Conservation (phyloP, 192 early-diverging fungal genomes). For the Cladochytrium replicatum region DNA sequence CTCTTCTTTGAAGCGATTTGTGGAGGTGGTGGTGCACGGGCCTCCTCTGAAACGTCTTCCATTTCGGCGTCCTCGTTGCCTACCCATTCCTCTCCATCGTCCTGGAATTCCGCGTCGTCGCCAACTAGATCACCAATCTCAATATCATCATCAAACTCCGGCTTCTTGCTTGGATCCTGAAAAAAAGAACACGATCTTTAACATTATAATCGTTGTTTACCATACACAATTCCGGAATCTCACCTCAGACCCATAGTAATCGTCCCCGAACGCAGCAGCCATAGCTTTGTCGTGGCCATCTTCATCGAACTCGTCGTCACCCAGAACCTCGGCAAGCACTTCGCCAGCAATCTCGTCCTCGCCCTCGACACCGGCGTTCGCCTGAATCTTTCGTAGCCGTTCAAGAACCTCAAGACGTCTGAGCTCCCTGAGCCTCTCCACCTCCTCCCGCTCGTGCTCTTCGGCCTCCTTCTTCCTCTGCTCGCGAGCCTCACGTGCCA, state of each 20-base stretch:
- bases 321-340: conserved; percentile 68
- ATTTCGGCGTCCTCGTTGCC: conserved; percentile 21
- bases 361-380: conserved; percentile 51
- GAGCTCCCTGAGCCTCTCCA: conserved; percentile 83
- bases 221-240: conserved; percentile 4
- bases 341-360: conserved; percentile 20
- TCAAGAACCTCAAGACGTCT: conserved; percentile 81
- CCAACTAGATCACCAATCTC: conserved; percentile 55
- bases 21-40: conserved; percentile 65
- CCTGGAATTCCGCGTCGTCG: conserved; percentile 13
- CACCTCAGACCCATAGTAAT: conserved; percentile 47
- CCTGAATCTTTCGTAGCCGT: conserved; percentile 73
- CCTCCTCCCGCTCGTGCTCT: conserved; percentile 62
- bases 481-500: conserved; percentile 57
- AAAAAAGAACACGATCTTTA: conserved; percentile 1
- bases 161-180: conserved; percentile 51
- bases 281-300: conserved; percentile 78
- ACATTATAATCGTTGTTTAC: conserved; percentile 4
- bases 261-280: conserved; percentile 63
- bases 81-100: conserved; percentile 17
- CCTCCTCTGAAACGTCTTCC: conserved; percentile 11
- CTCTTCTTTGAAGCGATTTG: conserved; percentile 41
- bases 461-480: conserved; percentile 69
- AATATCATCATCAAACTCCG: conserved; percentile 81
- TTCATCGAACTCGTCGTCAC: conserved; percentile 91